Percentiles rank a stretch among this genome's conserved stretches.
phyloP scores from a whole-genome alignment of 2,329 filamentous ascomycete genomes.

The Colletotrichum lini region DNA sequence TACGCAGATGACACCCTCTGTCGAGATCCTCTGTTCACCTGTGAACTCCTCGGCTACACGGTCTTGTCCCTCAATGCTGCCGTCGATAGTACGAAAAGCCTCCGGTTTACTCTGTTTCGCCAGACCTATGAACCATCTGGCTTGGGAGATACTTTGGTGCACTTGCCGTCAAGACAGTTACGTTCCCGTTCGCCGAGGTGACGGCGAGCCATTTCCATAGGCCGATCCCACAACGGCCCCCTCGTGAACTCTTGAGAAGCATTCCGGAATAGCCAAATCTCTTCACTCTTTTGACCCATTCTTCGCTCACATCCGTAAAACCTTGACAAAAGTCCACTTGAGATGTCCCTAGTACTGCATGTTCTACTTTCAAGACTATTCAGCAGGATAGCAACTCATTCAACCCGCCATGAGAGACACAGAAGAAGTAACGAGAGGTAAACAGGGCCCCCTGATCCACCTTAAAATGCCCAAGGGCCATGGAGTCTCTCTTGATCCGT shows the following conservation, averaged over 20 bases:
- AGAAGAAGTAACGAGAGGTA: neutral
- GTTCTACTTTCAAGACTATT: constrained; percentile 2
- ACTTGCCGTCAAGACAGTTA: neutral
- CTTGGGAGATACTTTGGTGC: neutral
- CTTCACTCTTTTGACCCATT: neutral
- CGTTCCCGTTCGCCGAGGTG: neutral
- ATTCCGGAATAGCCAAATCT: neutral
- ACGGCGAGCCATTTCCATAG: neutral
- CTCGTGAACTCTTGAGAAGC: neutral
- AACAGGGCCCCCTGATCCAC: constrained; percentile 1
- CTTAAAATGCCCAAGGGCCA: neutral
- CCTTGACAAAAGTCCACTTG: constrained; percentile 1
- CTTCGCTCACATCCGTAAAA: neutral
- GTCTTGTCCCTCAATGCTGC: neutral
- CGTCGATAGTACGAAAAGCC: neutral
- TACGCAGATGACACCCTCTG: neutral
- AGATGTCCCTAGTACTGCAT: neutral
- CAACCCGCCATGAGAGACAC: constrained; percentile 16
- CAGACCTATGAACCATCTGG: neutral
- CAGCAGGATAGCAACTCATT: neutral
- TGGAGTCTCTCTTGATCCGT: neutral
- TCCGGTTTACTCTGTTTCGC: neutral
- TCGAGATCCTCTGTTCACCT: neutral
- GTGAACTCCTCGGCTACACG: neutral
- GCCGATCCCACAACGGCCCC: neutral